A percentile compares a stretch with the other conserved stretches of the same genome.
These are phyloP conservation scores for Chlamydomonas incerta DNA, from an alignment of 139 green algal species.

Conservation along the genomic window DNA sequence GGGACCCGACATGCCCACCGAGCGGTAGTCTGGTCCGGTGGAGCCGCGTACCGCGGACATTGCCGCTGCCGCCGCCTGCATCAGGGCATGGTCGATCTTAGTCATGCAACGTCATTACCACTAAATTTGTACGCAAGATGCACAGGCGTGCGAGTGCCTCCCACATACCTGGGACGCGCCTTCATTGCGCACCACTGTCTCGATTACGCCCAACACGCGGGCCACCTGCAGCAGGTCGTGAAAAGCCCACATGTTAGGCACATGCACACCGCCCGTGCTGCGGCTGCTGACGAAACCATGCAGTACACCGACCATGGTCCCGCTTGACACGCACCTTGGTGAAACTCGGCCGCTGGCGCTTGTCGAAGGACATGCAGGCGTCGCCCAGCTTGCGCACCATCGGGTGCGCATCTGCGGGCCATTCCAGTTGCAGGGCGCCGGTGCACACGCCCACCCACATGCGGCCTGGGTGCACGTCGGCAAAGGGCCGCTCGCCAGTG, in stretches of 20 bases:
- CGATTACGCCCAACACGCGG: constrained; percentile 27
- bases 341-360: constrained; percentile 33
- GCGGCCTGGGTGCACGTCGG: constrained; percentile 41
- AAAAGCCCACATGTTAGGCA: too few relatives aligned
- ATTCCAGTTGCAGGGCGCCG: constrained; percentile 36
- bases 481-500: constrained; percentile 32
- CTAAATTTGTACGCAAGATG: too few relatives aligned
- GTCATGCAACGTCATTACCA: too few relatives aligned
- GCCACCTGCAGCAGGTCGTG: background rate
- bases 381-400: constrained; percentile 43
- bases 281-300: too few relatives aligned
- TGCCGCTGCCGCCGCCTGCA: too few relatives aligned
- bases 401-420: constrained; percentile 26
- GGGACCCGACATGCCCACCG: too few relatives aligned
- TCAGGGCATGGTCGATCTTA: background rate
- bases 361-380: constrained; percentile 37
- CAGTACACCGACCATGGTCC: too few relatives aligned
- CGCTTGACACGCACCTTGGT: constrained; percentile 1
- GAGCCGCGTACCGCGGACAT: background rate
- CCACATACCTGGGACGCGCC: background rate
- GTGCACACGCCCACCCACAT: constrained; percentile 45
- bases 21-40: background rate
- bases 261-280: too few relatives aligned
- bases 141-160: too few relatives aligned
- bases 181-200: constrained; percentile 30